A percentile compares a stretch with the other conserved stretches of the same genome.
Evolutionary conservation across 495 filamentous ascomycete genomes (phyloP).

Genomic region (Aeminium ludgeri): DNA sequence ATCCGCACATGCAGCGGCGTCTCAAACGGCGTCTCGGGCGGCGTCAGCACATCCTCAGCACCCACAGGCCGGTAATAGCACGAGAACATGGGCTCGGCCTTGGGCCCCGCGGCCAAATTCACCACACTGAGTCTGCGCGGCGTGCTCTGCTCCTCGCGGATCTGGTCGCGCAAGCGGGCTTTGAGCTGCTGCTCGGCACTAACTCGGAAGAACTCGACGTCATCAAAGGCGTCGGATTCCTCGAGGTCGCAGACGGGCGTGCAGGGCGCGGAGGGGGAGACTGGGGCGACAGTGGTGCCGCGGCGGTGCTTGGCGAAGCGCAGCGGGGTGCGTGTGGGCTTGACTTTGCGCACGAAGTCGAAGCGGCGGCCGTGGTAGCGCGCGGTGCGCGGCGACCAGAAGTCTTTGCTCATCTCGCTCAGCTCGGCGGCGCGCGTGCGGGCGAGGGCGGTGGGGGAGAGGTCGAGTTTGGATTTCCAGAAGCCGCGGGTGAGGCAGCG

Average conservation of each 20-base stretch:
- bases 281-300: neutral
- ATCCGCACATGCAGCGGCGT: too few species aligned
- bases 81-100: too few species aligned
- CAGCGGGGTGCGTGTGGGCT: constrained; percentile 5
- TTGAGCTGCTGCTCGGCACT: neutral
- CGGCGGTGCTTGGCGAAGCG: constrained; percentile 10
- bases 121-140: too few species aligned
- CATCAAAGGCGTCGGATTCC: neutral
- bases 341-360: constrained; percentile 13
- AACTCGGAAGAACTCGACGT: neutral
- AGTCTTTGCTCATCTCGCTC: constrained; percentile 11
- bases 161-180: neutral
- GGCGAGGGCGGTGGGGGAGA: constrained; percentile 2
- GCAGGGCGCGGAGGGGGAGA: too few species aligned
- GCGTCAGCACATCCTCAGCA: too few species aligned
- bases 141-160: too few species aligned
- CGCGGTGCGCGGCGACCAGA: constrained; percentile 4
- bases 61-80: too few species aligned
- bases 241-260: neutral
- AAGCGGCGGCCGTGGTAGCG: constrained; percentile 8
- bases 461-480: constrained; percentile 9
- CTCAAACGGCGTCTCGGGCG: too few species aligned
- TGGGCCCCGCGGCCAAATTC: too few species aligned
- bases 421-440: constrained; percentile 2
- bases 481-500: neutral